Evolutionary conservation across 169 alveolate species (phyloP).

Genomic region (Plasmodium relictum): DNA sequence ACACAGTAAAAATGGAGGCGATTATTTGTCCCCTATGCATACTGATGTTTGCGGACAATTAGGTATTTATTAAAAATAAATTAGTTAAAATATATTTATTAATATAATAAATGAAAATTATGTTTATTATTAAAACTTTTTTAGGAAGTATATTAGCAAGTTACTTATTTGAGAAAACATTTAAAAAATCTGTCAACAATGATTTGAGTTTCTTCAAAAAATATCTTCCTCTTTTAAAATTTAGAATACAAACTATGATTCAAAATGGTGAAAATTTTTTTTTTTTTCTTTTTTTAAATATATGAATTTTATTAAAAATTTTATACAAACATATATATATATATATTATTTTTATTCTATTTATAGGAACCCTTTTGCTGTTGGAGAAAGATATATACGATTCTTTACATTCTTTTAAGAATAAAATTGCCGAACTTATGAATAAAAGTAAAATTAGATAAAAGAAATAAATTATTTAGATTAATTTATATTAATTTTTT

Average conservation of each 20-base stretch:
- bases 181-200: conserved; percentile 7
- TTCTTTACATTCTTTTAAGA: conserved; percentile 25
- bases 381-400: conserved; percentile 24
- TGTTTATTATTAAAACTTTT: no score
- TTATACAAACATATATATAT: background rate
- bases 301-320: background rate
- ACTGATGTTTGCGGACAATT: conserved; percentile 53
- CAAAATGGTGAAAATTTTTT: conserved; percentile 8
- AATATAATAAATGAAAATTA: background rate
- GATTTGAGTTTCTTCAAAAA: conserved; percentile 20
- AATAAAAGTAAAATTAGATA: conserved; percentile 24
- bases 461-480: no score
- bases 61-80: conserved; percentile 18
- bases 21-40: conserved; percentile 41
- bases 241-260: conserved; percentile 21
- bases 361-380: conserved; percentile 22
- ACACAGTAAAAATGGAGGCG: background rate
- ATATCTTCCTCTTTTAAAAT: conserved; percentile 30
- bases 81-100: background rate
- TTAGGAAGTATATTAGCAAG: conserved; percentile 26
- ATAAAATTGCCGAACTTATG: conserved; percentile 40
- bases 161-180: conserved; percentile 30
- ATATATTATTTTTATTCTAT: background rate
- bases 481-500: no score
- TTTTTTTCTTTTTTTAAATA: background rate